Evolutionary conservation across 148 eudicot genomes (phyloP).

Genomic region (Nyssa sinensis): DNA sequence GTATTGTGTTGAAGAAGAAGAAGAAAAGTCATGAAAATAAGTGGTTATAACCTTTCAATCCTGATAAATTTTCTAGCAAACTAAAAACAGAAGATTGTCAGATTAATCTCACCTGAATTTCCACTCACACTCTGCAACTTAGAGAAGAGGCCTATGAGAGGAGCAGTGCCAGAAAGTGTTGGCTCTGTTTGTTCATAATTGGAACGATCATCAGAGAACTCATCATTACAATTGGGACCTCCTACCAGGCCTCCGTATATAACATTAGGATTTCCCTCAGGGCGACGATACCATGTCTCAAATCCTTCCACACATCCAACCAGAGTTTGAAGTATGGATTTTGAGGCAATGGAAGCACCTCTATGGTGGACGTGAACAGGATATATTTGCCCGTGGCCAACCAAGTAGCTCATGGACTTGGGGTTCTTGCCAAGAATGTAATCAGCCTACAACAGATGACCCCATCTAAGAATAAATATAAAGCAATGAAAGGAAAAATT

Average conservation of each 20-base stretch:
- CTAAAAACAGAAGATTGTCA: background rate
- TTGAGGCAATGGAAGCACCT: conserved; percentile 69
- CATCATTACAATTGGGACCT: conserved; percentile 60
- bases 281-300: conserved; percentile 66
- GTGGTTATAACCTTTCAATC: no score
- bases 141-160: conserved; percentile 77
- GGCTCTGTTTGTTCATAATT: conserved; percentile 86
- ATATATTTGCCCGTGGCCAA: conserved; percentile 71
- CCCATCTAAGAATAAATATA: background rate
- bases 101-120: conserved; percentile 28
- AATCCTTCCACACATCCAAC: conserved; percentile 77
- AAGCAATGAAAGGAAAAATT: no score
- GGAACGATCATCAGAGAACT: conserved; percentile 54
- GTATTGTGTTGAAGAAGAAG: no score
- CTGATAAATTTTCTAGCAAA: no score
- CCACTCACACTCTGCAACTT: conserved; percentile 41
- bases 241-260: conserved; percentile 75
- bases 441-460: conserved; percentile 45
- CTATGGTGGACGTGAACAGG: conserved; percentile 83
- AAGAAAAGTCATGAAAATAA: no score
- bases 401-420: conserved; percentile 71
- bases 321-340: conserved; percentile 27
- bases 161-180: conserved; percentile 66
- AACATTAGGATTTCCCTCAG: conserved; percentile 57
- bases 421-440: conserved; percentile 91